Conservation (phyloP, 345 rosid genomes). For the Pistacia atlantica region DNA sequence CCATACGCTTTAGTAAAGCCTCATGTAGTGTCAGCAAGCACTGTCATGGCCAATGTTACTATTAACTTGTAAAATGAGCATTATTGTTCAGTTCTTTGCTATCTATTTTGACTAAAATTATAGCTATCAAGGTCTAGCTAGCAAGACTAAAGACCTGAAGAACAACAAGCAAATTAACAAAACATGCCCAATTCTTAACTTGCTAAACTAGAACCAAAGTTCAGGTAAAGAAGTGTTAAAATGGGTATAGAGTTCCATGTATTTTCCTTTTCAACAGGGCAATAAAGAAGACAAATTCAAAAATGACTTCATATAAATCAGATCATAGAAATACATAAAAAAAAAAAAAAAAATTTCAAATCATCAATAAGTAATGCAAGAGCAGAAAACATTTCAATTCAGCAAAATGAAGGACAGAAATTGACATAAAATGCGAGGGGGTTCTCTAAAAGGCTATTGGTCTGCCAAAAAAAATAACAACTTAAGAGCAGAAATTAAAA, state of each 20-base stretch:
- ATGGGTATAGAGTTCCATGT: background rate
- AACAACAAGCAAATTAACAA: background rate
- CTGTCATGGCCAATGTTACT: background rate
- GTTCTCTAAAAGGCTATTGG: background rate
- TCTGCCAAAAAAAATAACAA: background rate
- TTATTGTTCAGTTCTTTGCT: background rate
- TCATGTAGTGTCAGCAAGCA: too few species aligned
- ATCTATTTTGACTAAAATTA: background rate
- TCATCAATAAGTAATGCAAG: background rate
- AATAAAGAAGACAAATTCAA: background rate
- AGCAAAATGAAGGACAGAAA: background rate
- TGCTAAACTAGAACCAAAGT: background rate
- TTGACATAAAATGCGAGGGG: background rate
- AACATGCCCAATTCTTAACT: background rate
- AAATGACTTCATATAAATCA: background rate
- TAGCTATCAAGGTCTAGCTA: background rate
- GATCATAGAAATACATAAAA: background rate
- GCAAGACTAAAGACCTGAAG: background rate
- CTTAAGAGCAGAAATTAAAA: conserved; percentile 5
- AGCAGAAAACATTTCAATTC: background rate
- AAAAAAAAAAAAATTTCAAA: background rate
- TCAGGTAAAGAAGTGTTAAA: background rate
- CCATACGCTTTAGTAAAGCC: too few species aligned
- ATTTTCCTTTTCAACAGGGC: background rate
- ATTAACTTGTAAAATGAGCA: background rate